A percentile compares a stretch with the other conserved stretches of the same genome.
phyloP scores from a whole-genome alignment of 2,329 filamentous ascomycete species.

The Diaporthe australafricana region DNA sequence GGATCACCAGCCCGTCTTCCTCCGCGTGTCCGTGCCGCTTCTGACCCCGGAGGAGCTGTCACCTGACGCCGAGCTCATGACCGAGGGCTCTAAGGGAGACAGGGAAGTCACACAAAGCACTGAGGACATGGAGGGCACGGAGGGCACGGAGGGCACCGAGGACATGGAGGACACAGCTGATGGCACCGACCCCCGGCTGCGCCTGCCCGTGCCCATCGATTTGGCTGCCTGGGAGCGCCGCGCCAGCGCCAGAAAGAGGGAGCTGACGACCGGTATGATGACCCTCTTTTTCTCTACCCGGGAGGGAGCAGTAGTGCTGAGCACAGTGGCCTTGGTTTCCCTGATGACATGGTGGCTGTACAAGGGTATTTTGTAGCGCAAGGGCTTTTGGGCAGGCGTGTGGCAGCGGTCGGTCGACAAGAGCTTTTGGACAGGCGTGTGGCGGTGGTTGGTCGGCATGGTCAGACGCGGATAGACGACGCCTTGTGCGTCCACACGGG shows the following conservation, averaged over 20 bases:
- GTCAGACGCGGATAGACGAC: not conserved
- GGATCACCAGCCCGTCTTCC: slow-evolving; percentile 87
- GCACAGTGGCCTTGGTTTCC: slow-evolving; percentile 54
- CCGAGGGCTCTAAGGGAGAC: not conserved
- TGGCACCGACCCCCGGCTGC: slow-evolving; percentile 54
- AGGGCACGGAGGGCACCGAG: slow-evolving; percentile 6
- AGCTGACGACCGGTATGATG: slow-evolving; percentile 64
- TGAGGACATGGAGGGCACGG: slow-evolving; percentile 7
- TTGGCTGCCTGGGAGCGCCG: slow-evolving; percentile 66
- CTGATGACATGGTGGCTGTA: slow-evolving; percentile 60
- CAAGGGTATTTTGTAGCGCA: slow-evolving; percentile 36
- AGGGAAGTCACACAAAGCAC: not conserved
- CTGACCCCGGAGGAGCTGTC: slow-evolving; percentile 54
- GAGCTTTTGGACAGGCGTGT: not conserved
- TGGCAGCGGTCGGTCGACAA: not conserved
- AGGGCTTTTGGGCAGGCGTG: not conserved
- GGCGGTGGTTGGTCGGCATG: not conserved
- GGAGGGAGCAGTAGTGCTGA: slow-evolving; percentile 60
- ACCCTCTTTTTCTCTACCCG: slow-evolving; percentile 67
- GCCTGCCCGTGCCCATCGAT: slow-evolving; percentile 64
- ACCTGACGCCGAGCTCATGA: slow-evolving; percentile 38
- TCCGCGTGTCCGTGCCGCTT: slow-evolving; percentile 76
- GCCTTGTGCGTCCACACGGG: not conserved
- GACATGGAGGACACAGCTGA: slow-evolving; percentile 24
- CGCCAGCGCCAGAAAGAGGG: slow-evolving; percentile 56